A percentile compares a stretch with the other conserved stretches of the same genome.
phyloP scores from a whole-genome alignment of 2,329 filamentous ascomycete genomes.

The Plectosphaerella plurivora region DNA sequence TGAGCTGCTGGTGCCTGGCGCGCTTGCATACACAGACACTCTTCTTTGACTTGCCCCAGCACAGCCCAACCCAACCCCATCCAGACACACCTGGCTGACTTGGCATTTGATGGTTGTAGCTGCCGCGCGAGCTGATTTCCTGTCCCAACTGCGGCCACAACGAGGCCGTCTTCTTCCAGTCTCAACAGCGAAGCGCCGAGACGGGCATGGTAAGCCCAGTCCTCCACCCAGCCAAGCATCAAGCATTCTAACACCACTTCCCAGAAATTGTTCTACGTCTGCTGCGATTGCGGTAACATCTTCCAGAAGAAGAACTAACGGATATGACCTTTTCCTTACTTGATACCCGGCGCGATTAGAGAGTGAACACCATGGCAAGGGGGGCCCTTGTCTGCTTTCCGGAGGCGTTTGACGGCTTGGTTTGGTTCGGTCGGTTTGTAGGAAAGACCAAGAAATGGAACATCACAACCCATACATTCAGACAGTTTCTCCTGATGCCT shows the following conservation, averaged over 20 bases:
- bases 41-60: too few species aligned
- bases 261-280: conserved; percentile 90
- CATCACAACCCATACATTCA: background rate
- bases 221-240: background rate
- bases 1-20: too few species aligned
- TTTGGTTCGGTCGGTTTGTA: background rate
- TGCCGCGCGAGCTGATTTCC: conserved; percentile 80
- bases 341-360: conserved; percentile 15
- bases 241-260: conserved; percentile 15
- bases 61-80: background rate
- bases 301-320: conserved; percentile 48
- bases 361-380: background rate
- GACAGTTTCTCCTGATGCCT: background rate
- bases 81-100: conserved; percentile 35
- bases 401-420: background rate
- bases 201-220: conserved; percentile 84
- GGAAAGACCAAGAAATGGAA: background rate
- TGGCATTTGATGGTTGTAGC: conserved; percentile 52
- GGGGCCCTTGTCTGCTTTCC: conserved; percentile 5
- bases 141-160: conserved; percentile 82
- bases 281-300: conserved; percentile 88
- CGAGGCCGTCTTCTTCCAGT: conserved; percentile 98
- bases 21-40: too few species aligned
- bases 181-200: conserved; percentile 92
- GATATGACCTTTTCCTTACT: background rate